phyloP scores from a whole-genome alignment of 192 early-diverging fungal species.

The Linnemannia exigua region DNA sequence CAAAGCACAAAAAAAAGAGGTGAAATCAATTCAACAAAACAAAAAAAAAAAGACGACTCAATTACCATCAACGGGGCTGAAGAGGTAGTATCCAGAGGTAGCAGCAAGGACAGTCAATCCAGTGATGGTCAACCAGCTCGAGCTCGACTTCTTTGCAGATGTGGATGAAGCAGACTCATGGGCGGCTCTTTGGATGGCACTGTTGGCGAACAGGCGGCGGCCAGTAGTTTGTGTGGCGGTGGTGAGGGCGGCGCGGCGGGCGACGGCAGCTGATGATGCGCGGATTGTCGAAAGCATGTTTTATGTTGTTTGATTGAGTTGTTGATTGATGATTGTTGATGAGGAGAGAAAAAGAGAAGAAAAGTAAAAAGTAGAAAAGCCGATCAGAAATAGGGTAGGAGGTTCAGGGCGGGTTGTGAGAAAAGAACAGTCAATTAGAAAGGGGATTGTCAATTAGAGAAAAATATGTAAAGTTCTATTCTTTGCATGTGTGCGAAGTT shows the following conservation, averaged over 20 bases:
- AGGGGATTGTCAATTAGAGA: not conserved
- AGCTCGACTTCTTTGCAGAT: not conserved
- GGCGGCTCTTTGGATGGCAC: conserved; percentile 29
- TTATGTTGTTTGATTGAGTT: not conserved
- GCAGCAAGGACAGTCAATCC: conserved; percentile 46
- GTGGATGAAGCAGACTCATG: not conserved
- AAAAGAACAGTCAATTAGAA: not conserved
- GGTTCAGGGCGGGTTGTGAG: not conserved
- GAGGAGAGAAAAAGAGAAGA: not conserved
- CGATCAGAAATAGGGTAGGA: not conserved
- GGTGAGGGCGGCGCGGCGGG: conserved; percentile 26
- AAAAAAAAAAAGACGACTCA: too few relatives aligned
- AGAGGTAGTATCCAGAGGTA: conserved; percentile 54
- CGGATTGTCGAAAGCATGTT: conserved; percentile 38
- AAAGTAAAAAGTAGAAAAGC: not conserved
- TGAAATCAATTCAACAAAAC: too few relatives aligned
- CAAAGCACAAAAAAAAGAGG: too few relatives aligned
- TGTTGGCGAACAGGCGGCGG: conserved; percentile 38
- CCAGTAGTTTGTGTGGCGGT: not conserved
- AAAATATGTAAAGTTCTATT: not conserved
- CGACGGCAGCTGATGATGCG: conserved; percentile 12
- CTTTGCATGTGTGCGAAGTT: not conserved
- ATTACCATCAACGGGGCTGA: conserved; percentile 54
- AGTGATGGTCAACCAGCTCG: conserved; percentile 49
- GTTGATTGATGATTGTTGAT: conserved; percentile 7